Base-by-base conservation (phyloP, 2,329 filamentous ascomycete species). In the Apiospora arundinis region DNA sequence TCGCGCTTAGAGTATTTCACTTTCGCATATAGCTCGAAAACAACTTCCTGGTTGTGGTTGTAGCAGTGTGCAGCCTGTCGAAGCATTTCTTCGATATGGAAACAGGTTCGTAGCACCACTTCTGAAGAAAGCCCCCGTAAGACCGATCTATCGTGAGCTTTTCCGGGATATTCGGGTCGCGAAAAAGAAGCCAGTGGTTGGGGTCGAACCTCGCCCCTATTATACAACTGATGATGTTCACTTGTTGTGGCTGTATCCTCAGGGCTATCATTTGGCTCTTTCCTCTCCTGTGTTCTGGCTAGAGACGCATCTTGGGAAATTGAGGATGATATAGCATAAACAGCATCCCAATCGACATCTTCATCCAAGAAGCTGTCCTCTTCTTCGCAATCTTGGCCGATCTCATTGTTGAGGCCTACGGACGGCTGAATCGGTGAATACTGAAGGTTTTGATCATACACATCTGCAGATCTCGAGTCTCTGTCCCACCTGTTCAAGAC, bases 21-120 rank as follows among this genome's bases (percentile, higher is more conserved):
- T 37, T 88, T 85, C 4, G 90, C 90, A 76, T 90, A 93, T 0
- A 93, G 80, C 77, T 93, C 91, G 72, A 93, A 86, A 0, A 87
- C 77, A 4, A 83, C 83, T 0, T 81, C 76, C 25, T 81, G 79
- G n/a, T 81, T 78, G 12, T 80, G 74, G 14, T 74, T 76, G 68
- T 76, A 76, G 66, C 80, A 80, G 2, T 76, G 70, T 0, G 70
- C 63, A 69, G 87, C 85, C 60, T 86, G 84, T 21, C 82, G 82
- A 66, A 90, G 81, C 71, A 92, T 86, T 76, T 92, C 90, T 4
- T 87, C 88, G 32, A 92, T 83, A 37, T 90, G 86, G 74, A 93
- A 93, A 76, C 90, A 92, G 0, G 87, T 90, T 14, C 88, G 85
- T 16, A 91, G 81, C 8, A 86, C 72, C 0, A 77, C 80, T 12